Conservation (phyloP, 257 asterid species). For the Solanum tarapatanum region DNA sequence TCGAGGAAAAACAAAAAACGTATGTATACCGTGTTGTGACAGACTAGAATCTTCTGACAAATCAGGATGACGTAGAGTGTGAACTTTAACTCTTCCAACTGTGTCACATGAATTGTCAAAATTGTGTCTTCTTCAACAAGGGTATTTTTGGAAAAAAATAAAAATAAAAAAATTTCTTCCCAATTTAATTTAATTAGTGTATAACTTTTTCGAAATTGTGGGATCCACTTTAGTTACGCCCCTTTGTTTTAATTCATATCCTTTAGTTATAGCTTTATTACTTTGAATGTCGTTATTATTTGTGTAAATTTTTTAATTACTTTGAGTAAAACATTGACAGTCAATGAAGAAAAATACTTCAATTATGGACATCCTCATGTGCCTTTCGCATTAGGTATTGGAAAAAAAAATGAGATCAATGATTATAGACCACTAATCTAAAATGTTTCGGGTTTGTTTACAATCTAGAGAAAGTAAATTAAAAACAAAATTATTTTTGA, state of each 20-base stretch:
- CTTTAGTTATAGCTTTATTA: not conserved
- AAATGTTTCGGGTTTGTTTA: not conserved
- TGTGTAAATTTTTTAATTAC: not conserved
- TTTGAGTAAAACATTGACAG: not conserved
- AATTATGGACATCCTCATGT: not conserved
- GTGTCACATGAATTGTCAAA: not conserved
- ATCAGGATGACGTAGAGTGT: not conserved
- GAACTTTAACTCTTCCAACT: not conserved
- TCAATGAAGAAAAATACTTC: not conserved
- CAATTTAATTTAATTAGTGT: not conserved
- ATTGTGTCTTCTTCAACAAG: not conserved
- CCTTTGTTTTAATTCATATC: not conserved
- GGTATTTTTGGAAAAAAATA: not conserved
- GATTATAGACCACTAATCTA: not conserved
- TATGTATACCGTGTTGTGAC: not conserved
- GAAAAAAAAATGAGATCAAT: not conserved
- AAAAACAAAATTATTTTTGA: not conserved
- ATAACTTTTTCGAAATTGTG: not conserved
- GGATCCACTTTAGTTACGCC: not conserved
- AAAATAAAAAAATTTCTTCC: not conserved
- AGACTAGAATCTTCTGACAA: not conserved
- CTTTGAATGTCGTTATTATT: not conserved
- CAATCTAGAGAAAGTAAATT: not conserved
- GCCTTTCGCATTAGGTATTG: not conserved
- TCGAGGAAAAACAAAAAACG: not conserved